phyloP scores from a whole-genome alignment of 73 alveolate species.

The Paraurostyla sp. region DNA sequence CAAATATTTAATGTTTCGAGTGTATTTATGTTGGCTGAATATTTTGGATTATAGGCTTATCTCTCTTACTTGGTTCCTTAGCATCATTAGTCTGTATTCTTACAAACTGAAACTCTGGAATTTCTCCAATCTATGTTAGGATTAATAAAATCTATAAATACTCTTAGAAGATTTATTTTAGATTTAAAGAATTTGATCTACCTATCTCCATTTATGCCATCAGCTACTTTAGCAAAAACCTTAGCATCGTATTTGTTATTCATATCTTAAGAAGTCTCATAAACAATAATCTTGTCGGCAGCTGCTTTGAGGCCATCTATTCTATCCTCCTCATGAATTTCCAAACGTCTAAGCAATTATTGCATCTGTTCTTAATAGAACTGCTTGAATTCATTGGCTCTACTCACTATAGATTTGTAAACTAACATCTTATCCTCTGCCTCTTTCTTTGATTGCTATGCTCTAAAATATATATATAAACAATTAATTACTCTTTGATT shows the following conservation, averaged over 20 bases:
- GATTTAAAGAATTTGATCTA: slow-evolving; percentile 39
- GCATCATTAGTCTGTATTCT: slow-evolving; percentile 1
- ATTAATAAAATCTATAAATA: not conserved
- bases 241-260: slow-evolving; percentile 57
- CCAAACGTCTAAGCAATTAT: not conserved
- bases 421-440: not conserved
- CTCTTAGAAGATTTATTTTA: not conserved
- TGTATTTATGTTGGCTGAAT: not conserved
- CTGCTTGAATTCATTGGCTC: slow-evolving; percentile 42
- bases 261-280: slow-evolving; percentile 49
- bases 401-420: slow-evolving; percentile 35
- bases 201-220: not conserved
- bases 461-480: not conserved
- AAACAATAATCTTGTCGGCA: slow-evolving; percentile 52
- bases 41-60: not conserved
- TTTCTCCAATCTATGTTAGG: not conserved
- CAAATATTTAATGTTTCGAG: slow-evolving; percentile 9
- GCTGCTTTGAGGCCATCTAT: slow-evolving; percentile 30
- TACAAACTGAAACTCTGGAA: slow-evolving; percentile 46
- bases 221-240: slow-evolving; percentile 28
- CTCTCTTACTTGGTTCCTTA: not conserved
- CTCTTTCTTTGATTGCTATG: slow-evolving; percentile 5
- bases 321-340: slow-evolving; percentile 23
- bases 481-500: slow-evolving; percentile 35
- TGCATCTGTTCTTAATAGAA: slow-evolving; percentile 12